A percentile compares a stretch with the other conserved stretches of the same genome.
Conservation (phyloP, 345 rosid species). For the Carallia brachiata region DNA sequence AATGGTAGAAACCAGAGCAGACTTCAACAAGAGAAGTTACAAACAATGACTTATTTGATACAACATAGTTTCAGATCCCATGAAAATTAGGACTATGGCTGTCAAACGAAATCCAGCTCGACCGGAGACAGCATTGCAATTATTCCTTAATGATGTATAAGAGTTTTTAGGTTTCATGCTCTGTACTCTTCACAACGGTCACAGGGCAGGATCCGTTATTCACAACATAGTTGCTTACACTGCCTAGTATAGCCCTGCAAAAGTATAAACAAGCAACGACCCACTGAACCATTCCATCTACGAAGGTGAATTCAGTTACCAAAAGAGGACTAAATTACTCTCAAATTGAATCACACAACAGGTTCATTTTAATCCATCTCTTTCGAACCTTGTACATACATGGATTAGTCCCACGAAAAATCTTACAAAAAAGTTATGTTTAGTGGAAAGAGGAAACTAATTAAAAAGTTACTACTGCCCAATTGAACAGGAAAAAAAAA, state of each 20-base stretch:
- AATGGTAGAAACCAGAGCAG: too few species aligned
- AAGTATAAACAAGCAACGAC: neutral
- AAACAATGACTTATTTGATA: too few species aligned
- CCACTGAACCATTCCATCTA: neutral
- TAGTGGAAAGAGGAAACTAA: too few species aligned
- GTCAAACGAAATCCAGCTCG: constrained; percentile 3
- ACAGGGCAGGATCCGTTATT: constrained; percentile 71
- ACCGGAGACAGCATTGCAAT: constrained; percentile 11
- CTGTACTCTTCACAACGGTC: constrained; percentile 58
- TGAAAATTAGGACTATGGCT: neutral
- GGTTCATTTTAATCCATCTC: too few species aligned
- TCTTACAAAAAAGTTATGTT: too few species aligned
- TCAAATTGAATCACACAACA: neutral
- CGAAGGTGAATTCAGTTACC: neutral
- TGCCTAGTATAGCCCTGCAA: constrained; percentile 69
- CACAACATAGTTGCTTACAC: constrained; percentile 82
- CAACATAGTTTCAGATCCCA: neutral
- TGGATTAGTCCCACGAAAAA: neutral
- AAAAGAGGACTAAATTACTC: neutral
- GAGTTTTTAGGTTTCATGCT: constrained; percentile 16
- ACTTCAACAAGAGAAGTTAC: neutral
- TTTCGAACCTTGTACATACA: too few species aligned
- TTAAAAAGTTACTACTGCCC: too few species aligned
- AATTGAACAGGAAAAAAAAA: too few species aligned
- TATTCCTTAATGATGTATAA: constrained; percentile 1